Conservation (phyloP, 2,329 filamentous ascomycete species). For the Talaromyces sp. region DNA sequence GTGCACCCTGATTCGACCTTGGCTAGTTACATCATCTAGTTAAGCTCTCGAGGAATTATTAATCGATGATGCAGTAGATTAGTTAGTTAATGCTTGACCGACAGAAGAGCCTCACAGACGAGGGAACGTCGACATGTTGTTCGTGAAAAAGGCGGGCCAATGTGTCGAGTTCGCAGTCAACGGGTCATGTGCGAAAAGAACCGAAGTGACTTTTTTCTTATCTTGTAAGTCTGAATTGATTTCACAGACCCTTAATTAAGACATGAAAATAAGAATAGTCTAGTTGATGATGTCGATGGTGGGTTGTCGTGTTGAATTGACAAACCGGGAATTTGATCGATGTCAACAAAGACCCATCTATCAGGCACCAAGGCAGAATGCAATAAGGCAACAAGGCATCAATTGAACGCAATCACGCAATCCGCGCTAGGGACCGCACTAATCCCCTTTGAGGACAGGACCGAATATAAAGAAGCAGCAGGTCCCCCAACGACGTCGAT, state of each 20-base stretch:
- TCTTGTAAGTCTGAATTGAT: background rate
- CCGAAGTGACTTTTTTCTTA: background rate
- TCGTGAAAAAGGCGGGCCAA: background rate
- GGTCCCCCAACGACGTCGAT: background rate
- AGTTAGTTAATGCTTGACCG: slow-evolving; percentile 8
- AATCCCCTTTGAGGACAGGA: background rate
- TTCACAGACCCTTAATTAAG: background rate
- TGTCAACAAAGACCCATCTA: background rate
- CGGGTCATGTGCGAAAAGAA: background rate
- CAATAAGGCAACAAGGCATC: background rate
- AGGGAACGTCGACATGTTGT: background rate
- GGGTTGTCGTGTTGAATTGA: background rate
- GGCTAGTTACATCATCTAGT: background rate
- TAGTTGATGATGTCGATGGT: background rate
- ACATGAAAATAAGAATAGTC: no score
- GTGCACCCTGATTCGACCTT: no score
- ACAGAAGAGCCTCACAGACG: slow-evolving; percentile 1
- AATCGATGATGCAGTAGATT: background rate
- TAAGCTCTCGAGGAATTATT: background rate
- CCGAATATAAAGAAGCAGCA: slow-evolving; percentile 7
- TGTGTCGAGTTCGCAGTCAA: background rate
- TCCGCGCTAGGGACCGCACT: slow-evolving; percentile 9
- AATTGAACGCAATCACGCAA: slow-evolving; percentile 9
- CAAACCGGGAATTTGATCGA: background rate
- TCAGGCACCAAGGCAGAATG: background rate